Evolutionary conservation across 768 basidiomycete genomes (phyloP).

Genomic region (Tulasnella sp.): DNA sequence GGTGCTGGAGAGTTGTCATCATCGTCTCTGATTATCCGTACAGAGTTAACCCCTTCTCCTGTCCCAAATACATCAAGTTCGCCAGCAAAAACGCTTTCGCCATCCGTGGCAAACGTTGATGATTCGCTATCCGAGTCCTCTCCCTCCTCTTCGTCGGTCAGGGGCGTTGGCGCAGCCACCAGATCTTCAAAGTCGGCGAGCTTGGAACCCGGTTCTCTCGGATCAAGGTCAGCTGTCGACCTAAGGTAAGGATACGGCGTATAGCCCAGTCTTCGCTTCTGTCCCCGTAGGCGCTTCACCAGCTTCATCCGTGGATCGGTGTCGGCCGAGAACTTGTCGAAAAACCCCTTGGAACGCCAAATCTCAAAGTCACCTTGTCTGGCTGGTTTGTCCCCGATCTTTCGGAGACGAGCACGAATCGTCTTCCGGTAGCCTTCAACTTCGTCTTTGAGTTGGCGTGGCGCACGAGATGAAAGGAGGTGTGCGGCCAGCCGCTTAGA

Average conservation of each 20-base stretch:
- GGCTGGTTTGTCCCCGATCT: neutral
- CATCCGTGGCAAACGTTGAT: constrained; percentile 28
- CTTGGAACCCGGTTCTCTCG: constrained; percentile 3
- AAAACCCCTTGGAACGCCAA: constrained; percentile 12
- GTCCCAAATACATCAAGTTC: constrained; percentile 30
- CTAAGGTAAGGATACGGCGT: constrained; percentile 6
- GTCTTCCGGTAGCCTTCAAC: constrained; percentile 6
- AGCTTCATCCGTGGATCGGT: constrained; percentile 68
- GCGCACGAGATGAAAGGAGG: neutral
- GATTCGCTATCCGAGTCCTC: constrained; percentile 4
- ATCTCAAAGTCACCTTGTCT: constrained; percentile 6
- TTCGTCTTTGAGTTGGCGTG: neutral
- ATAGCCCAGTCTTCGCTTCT: constrained; percentile 43
- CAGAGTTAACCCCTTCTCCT: constrained; percentile 33
- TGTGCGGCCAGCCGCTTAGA: neutral
- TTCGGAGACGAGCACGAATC: neutral
- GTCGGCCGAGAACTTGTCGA: constrained; percentile 38
- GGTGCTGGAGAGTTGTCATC: constrained; percentile 34
- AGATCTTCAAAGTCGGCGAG: constrained; percentile 1
- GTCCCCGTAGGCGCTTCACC: constrained; percentile 53
- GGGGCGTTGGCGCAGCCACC: neutral
- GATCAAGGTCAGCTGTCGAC: neutral
- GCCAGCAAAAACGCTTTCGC: constrained; percentile 23
- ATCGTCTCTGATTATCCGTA: constrained; percentile 18
- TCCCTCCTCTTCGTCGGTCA: neutral